Percentiles rank a stretch among this genome's conserved stretches.
phyloP scores from a whole-genome alignment of 139 green algal species.

The Eudorina sp. region DNA sequence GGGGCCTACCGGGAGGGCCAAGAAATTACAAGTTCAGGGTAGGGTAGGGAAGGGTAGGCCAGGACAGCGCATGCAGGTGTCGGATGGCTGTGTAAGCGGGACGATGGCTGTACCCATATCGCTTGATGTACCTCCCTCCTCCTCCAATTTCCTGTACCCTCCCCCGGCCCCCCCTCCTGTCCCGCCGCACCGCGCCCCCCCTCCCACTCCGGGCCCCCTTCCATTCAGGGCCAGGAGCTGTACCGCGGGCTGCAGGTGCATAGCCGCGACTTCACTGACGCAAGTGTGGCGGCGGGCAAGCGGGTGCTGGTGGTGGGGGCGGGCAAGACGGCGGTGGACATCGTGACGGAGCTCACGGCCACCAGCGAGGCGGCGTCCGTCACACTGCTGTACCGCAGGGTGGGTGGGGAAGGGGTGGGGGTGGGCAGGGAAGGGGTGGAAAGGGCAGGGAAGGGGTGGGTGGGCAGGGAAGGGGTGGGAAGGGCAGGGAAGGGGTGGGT shows the following conservation, averaged over 20 bases:
- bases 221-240: constrained; percentile 45
- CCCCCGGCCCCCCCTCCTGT: background rate
- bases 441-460: too few relatives aligned
- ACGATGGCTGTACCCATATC: too few relatives aligned
- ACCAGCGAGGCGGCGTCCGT: background rate
- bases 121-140: too few relatives aligned
- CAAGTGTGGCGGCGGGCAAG: constrained; percentile 31
- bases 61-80: too few relatives aligned
- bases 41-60: too few relatives aligned
- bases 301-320: constrained; percentile 42
- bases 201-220: background rate
- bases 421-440: background rate
- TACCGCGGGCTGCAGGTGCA: constrained; percentile 47
- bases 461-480: too few relatives aligned
- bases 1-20: too few relatives aligned
- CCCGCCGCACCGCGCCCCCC: too few relatives aligned
- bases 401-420: background rate
- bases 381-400: constrained; percentile 45
- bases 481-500: too few relatives aligned
- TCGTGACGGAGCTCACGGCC: constrained; percentile 41
- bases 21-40: too few relatives aligned
- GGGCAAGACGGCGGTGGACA: constrained; percentile 46
- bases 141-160: too few relatives aligned
- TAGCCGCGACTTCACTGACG: constrained; percentile 38
- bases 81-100: too few relatives aligned